Percentiles rank a stretch among this genome's conserved stretches.
These are phyloP conservation scores for Crepidotus variabilis DNA, from an alignment of 768 basidiomycete species.

Conservation along the genomic window DNA sequence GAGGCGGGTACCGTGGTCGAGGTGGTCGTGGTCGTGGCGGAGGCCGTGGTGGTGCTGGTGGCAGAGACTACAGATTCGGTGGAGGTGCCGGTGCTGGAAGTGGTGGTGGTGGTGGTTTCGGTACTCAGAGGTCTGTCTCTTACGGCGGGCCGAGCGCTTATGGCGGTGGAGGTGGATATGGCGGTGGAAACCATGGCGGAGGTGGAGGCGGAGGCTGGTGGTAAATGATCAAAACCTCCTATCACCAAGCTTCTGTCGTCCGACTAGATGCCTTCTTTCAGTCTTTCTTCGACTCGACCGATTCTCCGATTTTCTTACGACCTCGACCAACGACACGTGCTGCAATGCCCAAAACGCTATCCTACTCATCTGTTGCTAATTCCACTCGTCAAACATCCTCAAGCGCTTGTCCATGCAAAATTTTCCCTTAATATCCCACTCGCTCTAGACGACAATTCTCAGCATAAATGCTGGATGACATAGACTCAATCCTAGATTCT, in stretches of 20 bases:
- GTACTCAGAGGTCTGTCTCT: constrained; percentile 19
- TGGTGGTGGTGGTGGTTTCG: constrained; percentile 27
- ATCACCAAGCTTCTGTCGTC: constrained; percentile 37
- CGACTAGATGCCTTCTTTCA: constrained; percentile 2
- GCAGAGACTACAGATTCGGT: constrained; percentile 43
- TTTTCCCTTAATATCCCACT: background rate
- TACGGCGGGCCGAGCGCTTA: constrained; percentile 23
- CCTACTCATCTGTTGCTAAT: background rate
- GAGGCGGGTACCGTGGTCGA: constrained; percentile 49
- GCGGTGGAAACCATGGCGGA: constrained; percentile 26
- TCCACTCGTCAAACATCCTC: background rate
- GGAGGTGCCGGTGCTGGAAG: constrained; percentile 32
- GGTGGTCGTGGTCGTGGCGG: constrained; percentile 62
- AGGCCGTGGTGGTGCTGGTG: constrained; percentile 42
- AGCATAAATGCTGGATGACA: background rate
- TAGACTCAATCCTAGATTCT: background rate
- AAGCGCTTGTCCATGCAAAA: background rate
- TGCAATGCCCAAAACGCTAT: background rate
- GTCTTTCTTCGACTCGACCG: background rate
- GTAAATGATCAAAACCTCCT: constrained; percentile 31
- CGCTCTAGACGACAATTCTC: background rate
- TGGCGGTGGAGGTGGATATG: constrained; percentile 21
- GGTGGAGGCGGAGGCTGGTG: constrained; percentile 22
- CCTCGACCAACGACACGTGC: background rate
- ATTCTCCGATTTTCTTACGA: background rate